These are phyloP conservation scores for Ordospora pajunii DNA, from an alignment of 371 early-diverging fungal species.

Conservation along the genomic window DNA sequence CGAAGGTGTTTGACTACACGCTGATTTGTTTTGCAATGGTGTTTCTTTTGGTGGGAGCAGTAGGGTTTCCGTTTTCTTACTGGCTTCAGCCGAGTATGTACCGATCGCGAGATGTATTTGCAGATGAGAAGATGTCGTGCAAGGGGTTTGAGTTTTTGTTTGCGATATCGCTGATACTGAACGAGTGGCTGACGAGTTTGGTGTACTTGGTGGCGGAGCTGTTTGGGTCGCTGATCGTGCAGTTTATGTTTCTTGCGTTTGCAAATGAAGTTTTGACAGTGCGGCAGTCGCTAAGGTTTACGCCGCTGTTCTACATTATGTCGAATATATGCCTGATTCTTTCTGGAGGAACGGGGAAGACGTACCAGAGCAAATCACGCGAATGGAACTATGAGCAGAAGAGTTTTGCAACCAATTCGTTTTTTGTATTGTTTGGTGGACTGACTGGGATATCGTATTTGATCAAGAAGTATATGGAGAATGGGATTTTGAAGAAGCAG, in stretches of 20 bases:
- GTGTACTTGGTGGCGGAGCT: constrained; percentile 52
- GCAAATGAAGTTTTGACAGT: constrained; percentile 52
- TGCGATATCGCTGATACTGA: constrained; percentile 43
- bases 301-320: constrained; percentile 51
- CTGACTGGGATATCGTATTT: constrained; percentile 20
- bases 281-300: constrained; percentile 49
- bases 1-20: constrained; percentile 14
- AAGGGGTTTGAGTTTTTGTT: constrained; percentile 42
- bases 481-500: constrained; percentile 37
- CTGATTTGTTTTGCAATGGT: constrained; percentile 46
- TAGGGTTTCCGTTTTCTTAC: constrained; percentile 38
- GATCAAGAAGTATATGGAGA: constrained; percentile 41
- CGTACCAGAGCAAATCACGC: background rate
- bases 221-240: constrained; percentile 54
- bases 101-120: constrained; percentile 49
- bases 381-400: constrained; percentile 14
- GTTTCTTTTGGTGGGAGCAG: constrained; percentile 39
- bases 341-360: constrained; percentile 25
- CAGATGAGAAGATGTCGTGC: constrained; percentile 48
- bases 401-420: constrained; percentile 16
- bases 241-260: constrained; percentile 54
- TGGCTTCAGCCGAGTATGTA: constrained; percentile 46
- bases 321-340: constrained; percentile 49
- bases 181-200: constrained; percentile 55
- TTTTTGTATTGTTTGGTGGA: constrained; percentile 36